Base-by-base conservation (phyloP, 176 grass and related monocot genomes). In the Triticum timopheevii region DNA sequence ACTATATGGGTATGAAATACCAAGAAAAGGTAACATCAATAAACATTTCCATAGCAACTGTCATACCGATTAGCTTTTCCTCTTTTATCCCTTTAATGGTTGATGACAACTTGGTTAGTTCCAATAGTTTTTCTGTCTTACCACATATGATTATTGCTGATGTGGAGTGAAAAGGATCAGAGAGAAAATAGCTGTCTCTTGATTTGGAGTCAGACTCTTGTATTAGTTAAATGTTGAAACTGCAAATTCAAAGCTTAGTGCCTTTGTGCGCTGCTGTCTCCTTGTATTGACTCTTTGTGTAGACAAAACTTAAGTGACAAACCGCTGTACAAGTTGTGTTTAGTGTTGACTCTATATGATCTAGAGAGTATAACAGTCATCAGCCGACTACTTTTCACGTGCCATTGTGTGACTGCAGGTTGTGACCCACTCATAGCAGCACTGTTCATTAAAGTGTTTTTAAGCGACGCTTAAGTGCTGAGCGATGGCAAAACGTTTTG, bases 1-100 rank as follows among this genome's bases (percentile, higher is more conserved):
- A 98, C 54, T 98, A 94, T 44, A 92, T 98, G 93, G 92, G 92
- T 65, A 15, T 86, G 69, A 88, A 92, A 39, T 98, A 86, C 13
- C 22, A 89, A 79, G 87, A 85, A 85, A 91, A 82, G 93, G 93
- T 95, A 91, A 91, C 20, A 33, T 25, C 49, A 15, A 4, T 44
- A 33, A 17, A 42, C 76, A 73, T 77, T 56, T 34, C 27, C 8
- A 22, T 56, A 54, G 3, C 3, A 20, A 77, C 5, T 56, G 47
- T 77, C 28, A 56, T 49, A 62, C 9, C 4, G 9, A n/a, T 62
- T 54, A 75, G 39, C 7, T 54, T 13, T 24, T 84, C 38, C 45
- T 69, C 39, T 78, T 82, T 8, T 77, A 38, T 84, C 27, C 42
- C 69, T 61, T 76, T 84, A 24, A 19, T 7, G 1, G 13, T 69